phyloP scores from a whole-genome alignment of 2,329 filamentous ascomycete genomes.

The Stemphylium vesicarium region DNA sequence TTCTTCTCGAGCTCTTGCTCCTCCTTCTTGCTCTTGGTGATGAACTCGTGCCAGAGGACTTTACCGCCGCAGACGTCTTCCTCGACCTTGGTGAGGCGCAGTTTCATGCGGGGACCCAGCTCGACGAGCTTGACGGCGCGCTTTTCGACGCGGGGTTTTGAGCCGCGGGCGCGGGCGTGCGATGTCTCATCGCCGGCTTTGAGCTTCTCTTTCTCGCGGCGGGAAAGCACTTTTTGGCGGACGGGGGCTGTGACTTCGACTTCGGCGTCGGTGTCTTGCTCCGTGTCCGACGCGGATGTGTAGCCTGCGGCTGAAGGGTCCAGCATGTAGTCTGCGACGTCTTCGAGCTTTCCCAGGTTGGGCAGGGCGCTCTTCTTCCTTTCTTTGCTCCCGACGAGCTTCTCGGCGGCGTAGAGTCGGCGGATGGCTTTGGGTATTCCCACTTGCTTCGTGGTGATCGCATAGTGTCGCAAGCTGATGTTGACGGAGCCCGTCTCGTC shows the following conservation, averaged over 20 bases:
- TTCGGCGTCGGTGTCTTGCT: slow-evolving; percentile 92
- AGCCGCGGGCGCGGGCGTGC: slow-evolving; percentile 43
- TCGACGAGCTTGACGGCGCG: slow-evolving; percentile 91
- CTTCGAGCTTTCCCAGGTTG: slow-evolving; percentile 87
- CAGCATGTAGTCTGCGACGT: slow-evolving; percentile 93
- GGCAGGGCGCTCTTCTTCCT: slow-evolving; percentile 73
- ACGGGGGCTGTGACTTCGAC: slow-evolving; percentile 76
- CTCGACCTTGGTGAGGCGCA: slow-evolving; percentile 93
- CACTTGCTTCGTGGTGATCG: slow-evolving; percentile 87
- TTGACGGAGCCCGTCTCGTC: slow-evolving; percentile 67
- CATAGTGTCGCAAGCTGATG: slow-evolving; percentile 89
- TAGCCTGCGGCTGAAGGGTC: slow-evolving; percentile 81
- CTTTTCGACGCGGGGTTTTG: slow-evolving; percentile 69
- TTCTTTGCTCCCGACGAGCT: slow-evolving; percentile 65
- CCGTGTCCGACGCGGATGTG: slow-evolving; percentile 89
- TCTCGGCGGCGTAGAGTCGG: slow-evolving; percentile 84
- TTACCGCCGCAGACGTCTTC: slow-evolving; percentile 89
- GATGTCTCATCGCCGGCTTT: slow-evolving; percentile 50
- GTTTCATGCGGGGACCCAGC: slow-evolving; percentile 84
- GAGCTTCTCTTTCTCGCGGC: slow-evolving; percentile 55
- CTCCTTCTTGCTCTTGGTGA: slow-evolving; percentile 82
- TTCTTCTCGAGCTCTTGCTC: slow-evolving; percentile 77
- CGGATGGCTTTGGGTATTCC: slow-evolving; percentile 85
- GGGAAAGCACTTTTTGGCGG: slow-evolving; percentile 67
- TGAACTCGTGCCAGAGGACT: slow-evolving; percentile 97